Percentiles rank a stretch among this genome's conserved stretches.
Evolutionary conservation across 441 rosid species (phyloP).

Genomic region (Syzygium syzygioides): DNA sequence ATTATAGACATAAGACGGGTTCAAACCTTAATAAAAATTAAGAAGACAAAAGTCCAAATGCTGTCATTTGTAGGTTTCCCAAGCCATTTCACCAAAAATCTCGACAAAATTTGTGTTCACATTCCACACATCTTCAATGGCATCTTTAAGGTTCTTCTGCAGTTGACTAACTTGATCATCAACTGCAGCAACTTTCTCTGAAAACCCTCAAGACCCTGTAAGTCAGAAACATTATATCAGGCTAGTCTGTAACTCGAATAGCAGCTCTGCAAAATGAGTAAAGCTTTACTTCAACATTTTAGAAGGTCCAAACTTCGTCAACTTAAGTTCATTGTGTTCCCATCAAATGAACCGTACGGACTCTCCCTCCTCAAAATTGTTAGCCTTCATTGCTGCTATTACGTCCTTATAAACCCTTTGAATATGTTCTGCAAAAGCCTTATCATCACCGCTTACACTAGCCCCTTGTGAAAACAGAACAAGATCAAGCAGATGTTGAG

Average conservation of each 20-base stretch:
- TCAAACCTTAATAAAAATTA: too few species aligned
- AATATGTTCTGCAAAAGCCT: not conserved
- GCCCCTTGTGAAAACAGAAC: not conserved
- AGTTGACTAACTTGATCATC: not conserved
- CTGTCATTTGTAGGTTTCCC: too few species aligned
- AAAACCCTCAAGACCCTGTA: not conserved
- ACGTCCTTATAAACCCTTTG: not conserved
- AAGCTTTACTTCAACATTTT: not conserved
- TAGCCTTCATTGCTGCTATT: not conserved
- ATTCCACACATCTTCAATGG: too few species aligned
- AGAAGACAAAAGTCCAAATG: too few species aligned
- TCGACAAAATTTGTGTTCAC: too few species aligned
- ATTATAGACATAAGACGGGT: too few species aligned
- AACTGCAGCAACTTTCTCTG: not conserved
- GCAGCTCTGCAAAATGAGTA: not conserved
- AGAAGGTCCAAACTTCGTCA: not conserved
- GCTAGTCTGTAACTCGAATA: not conserved
- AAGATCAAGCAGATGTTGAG: not conserved
- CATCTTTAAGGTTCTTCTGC: not conserved
- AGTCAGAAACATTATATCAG: not conserved
- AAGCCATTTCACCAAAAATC: too few species aligned
- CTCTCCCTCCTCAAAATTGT: not conserved
- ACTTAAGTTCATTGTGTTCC: not conserved
- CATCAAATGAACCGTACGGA: not conserved
- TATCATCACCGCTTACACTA: not conserved